A percentile compares a stretch with the other conserved stretches of the same genome.
These are phyloP conservation scores for Trapa incisa DNA, from an alignment of 345 rosid genomes.

Conservation along the genomic window DNA sequence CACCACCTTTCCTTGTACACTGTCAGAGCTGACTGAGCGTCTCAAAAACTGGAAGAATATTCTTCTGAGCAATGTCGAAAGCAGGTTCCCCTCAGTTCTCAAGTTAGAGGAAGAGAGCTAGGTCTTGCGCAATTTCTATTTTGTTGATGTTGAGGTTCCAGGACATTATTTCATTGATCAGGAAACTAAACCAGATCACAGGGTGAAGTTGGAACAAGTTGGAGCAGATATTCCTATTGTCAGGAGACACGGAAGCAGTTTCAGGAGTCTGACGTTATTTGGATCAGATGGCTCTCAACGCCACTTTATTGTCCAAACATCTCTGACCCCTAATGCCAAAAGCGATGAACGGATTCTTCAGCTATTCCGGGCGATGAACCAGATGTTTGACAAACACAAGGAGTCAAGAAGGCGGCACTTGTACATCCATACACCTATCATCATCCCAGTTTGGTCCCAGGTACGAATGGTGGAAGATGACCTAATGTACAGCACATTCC, in stretches of 20 bases:
- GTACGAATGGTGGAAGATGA: constrained; percentile 99
- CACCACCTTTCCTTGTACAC: constrained; percentile 82
- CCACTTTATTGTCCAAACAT: constrained; percentile 95
- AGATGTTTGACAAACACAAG: constrained; percentile 98
- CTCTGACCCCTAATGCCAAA: constrained; percentile 96
- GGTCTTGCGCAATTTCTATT: constrained; percentile 83
- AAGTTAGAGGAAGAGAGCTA: constrained; percentile 96
- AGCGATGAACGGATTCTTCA: constrained; percentile 95
- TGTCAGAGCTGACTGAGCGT: constrained; percentile 72
- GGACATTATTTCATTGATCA: constrained; percentile 96
- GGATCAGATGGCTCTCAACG: constrained; percentile 97
- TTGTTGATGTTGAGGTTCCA: constrained; percentile 98
- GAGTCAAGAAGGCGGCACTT: constrained; percentile 88
- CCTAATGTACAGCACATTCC: constrained; percentile 90
- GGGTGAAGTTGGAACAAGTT: constrained; percentile 77
- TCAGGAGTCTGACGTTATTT: constrained; percentile 83
- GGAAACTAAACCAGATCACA: constrained; percentile 96
- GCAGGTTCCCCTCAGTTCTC: constrained; percentile 87
- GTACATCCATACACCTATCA: constrained; percentile 88
- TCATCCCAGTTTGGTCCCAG: constrained; percentile 99
- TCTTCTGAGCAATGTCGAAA: constrained; percentile 97
- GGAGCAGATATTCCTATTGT: constrained; percentile 96
- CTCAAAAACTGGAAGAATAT: constrained; percentile 96
- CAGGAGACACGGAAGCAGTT: constrained; percentile 98
- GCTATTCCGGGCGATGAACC: constrained; percentile 97